Evolutionary conservation across 352 stramenopile species (phyloP), one percentile per base, ranked within the genome.

Genomic region (Pythium biforme): DNA sequence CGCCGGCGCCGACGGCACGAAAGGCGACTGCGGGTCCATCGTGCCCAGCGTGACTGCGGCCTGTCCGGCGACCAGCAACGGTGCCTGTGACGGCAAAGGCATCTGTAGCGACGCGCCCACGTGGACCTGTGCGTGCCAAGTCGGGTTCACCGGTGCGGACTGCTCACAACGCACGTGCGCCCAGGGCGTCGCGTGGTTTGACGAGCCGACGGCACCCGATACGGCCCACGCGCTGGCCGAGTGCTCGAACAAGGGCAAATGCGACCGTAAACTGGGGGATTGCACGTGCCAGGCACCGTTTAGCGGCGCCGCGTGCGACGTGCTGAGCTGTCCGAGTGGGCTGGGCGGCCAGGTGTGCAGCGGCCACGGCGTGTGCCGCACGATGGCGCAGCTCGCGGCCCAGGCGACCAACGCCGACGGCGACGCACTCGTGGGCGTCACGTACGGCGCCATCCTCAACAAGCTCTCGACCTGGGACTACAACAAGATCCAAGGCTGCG

Each of bases 401-500:
- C 67, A 70, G 15, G 68, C 83, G 0, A 72, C 68, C 5, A 68
- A 69, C 22, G 34, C 51, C 4, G 70, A 56, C 25, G 82, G 79
- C 31, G 74, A 81, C 46, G 50, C 72, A 2, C 59, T 82, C 37
- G 12, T 54, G 11, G 77, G 83, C 4, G 51, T 85, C 39, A 84
- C 77, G n/a, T 91, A 93, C 55, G 81, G 79, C 7, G 64, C 73
- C n/a, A 89, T 77, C 20, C 55, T 82, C 47, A 89, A 90, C 61
- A 76, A 63, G 0, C 50, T 69, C 2, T 49, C 72, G 1, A 88
- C 81, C 11, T 98, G 92, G 92, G 92, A 98, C 62, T 76, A 73
- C 47, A 75, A 83, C 54, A 85, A 92, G 48, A 89, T 89, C 49
- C 90, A 97, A 57, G 88, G 86, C 37, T 98, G 92, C 61, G 72